Evolutionary conservation across 2,329 filamentous ascomycete genomes (phyloP).

Genomic region (Neofusicoccum sp.): DNA sequence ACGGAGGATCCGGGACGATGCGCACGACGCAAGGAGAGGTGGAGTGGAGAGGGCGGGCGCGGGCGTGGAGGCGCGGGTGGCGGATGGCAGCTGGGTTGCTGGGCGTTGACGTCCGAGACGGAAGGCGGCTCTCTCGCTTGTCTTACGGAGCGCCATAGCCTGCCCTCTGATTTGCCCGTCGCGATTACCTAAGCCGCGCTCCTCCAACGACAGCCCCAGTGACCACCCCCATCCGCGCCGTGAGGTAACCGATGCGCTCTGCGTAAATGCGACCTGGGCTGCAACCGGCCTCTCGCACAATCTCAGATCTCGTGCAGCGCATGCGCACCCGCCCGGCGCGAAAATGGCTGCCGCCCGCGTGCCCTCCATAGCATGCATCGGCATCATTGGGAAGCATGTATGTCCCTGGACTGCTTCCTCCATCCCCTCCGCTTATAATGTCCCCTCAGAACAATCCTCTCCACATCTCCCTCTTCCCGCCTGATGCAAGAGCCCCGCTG

Average conservation of each 20-base stretch:
- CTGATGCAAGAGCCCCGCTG: conserved; percentile 70
- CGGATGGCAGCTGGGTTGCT: conserved; percentile 26
- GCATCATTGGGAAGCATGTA: conserved; percentile 91
- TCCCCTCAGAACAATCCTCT: conserved; percentile 82
- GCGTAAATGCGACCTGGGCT: not conserved
- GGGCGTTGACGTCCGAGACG: conserved; percentile 32
- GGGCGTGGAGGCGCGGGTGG: conserved; percentile 29
- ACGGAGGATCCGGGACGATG: not conserved
- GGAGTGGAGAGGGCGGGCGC: conserved; percentile 36
- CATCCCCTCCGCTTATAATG: conserved; percentile 16
- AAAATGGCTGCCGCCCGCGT: conserved; percentile 48
- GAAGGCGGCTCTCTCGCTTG: conserved; percentile 11
- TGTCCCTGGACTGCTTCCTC: conserved; percentile 26
- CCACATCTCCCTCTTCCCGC: conserved; percentile 83
- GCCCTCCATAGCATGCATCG: conserved; percentile 85
- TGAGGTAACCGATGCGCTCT: not conserved
- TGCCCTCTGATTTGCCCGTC: conserved; percentile 11
- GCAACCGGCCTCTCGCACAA: not conserved
- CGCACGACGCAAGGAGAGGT: conserved; percentile 21
- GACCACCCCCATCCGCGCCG: not conserved
- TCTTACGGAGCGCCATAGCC: conserved; percentile 12
- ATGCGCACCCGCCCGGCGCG: not conserved
- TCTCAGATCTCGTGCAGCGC: not conserved
- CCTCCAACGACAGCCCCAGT: conserved; percentile 11
- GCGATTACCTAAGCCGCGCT: not conserved